phyloP scores from a whole-genome alignment of 495 filamentous ascomycete genomes.

The Aspergillus leporis region DNA sequence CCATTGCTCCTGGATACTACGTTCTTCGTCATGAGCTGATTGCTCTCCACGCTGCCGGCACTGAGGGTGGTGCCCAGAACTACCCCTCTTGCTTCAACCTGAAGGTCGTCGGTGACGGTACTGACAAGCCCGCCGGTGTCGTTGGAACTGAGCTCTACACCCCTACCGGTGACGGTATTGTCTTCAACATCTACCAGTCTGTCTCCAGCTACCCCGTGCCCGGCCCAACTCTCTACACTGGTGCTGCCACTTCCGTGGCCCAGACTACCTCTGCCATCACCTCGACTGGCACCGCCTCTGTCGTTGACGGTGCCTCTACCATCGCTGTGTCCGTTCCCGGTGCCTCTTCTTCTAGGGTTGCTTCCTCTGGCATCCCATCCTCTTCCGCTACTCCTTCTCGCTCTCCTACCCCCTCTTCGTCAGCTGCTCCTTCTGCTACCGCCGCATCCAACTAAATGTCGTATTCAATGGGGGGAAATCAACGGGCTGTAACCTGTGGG shows the following conservation, averaged over 20 bases:
- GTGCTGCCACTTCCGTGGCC: conserved; percentile 17
- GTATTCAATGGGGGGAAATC: too few species aligned
- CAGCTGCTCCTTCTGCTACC: conserved; percentile 1
- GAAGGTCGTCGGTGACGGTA: conserved; percentile 58
- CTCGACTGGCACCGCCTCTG: conserved; percentile 21
- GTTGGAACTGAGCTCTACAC: conserved; percentile 58
- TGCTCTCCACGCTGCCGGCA: conserved; percentile 59
- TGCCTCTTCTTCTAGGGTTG: background rate
- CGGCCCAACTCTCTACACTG: conserved; percentile 40
- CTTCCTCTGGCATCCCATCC: conserved; percentile 1
- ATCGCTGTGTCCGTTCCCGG: background rate
- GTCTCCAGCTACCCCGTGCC: conserved; percentile 47
- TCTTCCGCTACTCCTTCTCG: conserved; percentile 5
- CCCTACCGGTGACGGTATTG: conserved; percentile 53
- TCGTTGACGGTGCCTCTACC: conserved; percentile 6
- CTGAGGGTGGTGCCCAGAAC: conserved; percentile 60
- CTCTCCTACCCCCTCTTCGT: background rate
- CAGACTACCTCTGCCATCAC: conserved; percentile 25
- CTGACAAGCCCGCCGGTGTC: conserved; percentile 49
- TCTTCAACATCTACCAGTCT: conserved; percentile 57
- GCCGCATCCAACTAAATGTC: background rate
- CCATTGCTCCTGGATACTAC: conserved; percentile 64
- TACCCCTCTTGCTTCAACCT: conserved; percentile 74
- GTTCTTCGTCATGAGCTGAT: conserved; percentile 74
- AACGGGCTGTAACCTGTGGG: too few species aligned